These are phyloP conservation scores for Pseudogymnoascus sp. DNA, from an alignment of 2,329 filamentous ascomycete species.

Conservation along the genomic window DNA sequence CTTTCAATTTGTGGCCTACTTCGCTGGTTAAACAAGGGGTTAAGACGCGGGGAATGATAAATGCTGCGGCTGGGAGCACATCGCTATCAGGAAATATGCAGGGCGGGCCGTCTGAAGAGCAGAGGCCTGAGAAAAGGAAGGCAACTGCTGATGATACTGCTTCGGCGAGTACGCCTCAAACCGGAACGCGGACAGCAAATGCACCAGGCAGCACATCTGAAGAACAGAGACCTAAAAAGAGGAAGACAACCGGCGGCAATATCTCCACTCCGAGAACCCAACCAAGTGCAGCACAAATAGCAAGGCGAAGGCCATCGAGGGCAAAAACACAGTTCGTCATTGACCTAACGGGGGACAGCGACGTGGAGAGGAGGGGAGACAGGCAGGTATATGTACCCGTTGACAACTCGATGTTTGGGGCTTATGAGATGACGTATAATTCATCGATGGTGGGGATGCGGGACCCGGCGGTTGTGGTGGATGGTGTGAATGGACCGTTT, in stretches of 20 bases:
- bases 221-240: background rate
- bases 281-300: too few relatives aligned
- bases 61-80: background rate
- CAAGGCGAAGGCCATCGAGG: background rate
- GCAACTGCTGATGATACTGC: background rate
- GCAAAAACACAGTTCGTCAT: background rate
- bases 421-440: conserved; percentile 17
- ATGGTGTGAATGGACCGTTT: background rate
- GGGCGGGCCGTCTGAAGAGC: background rate
- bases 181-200: background rate
- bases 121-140: background rate
- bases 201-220: background rate
- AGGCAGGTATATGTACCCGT: conserved; percentile 16
- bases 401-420: conserved; percentile 17
- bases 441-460: background rate
- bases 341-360: background rate
- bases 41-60: background rate
- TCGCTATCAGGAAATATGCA: background rate
- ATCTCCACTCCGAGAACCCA: too few relatives aligned
- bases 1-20: background rate
- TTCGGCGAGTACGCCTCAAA: background rate
- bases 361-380: background rate
- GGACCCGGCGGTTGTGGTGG: background rate
- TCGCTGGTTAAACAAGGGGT: background rate
- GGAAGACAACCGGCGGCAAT: background rate